Base-by-base conservation (phyloP, 805 yeast genomes). In the Pichia nakasei region DNA sequence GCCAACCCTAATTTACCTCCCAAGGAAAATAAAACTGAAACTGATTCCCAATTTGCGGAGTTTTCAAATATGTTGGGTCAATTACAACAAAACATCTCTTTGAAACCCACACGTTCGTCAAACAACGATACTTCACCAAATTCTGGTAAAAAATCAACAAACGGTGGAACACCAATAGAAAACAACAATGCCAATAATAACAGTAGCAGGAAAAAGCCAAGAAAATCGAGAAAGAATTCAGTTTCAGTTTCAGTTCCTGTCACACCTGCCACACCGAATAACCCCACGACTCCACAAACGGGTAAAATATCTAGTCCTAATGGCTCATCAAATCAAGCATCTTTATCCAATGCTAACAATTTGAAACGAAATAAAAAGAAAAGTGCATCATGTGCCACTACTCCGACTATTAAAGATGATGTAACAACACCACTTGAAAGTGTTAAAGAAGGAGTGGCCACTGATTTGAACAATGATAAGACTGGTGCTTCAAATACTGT, bases 251-350 rank as follows among this genome's bases (percentile, higher is more conserved):
- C 65, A 2, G 60, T 60, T 9, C 65, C 66, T 5, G 64, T 59
- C 6, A 62, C 66, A 18, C 66, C 66, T 3, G 45, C 54, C 17
- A 61, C 65, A 2, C 64, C 66, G 2, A 57, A 51, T 34, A 48
- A 53, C 12, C 56, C 57, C 35, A 51, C 52, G 20, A 58, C 64
- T 13, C 61, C 63, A 4, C 57, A 56, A 2, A 31, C 47, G 36
- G 35, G 47, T 48, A 12, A 56, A 27, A 3, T 56, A 18, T 52
- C 58, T 21, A 52, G 56, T 2, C 52, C 55, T 29, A 36, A n/a
- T 35, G 44, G 39, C 22, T 27, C 45, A 7, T 3, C 19, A 32
- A 17, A 9, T 9, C n/a, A n/a, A n/a, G 12, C 35, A 9, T 9
- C 19, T 9, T 9, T 13, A n/a, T 2, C 19, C 6, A n/a, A 9